Evolutionary conservation across 768 basidiomycete genomes (phyloP).

Genomic region (Leccinum barrowsii): DNA sequence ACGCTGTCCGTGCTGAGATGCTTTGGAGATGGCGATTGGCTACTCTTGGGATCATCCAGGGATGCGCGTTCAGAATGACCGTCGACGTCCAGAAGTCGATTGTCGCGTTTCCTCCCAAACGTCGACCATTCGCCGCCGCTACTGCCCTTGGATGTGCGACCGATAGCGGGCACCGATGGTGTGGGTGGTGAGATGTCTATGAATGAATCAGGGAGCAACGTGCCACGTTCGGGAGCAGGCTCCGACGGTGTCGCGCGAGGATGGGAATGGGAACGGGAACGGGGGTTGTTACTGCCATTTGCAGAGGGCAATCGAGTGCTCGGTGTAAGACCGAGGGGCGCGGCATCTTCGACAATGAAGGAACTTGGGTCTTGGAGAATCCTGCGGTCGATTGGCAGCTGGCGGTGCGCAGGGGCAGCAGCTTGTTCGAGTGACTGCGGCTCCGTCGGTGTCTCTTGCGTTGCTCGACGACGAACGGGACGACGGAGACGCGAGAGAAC

Average conservation of each 20-base stretch:
- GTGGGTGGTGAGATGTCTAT: slow-evolving; percentile 12
- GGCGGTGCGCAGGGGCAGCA: background rate
- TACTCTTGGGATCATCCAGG: slow-evolving; percentile 8
- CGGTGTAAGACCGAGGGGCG: slow-evolving; percentile 27
- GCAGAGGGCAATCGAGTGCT: slow-evolving; percentile 22
- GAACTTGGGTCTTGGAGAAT: slow-evolving; percentile 32
- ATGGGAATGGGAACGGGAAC: slow-evolving; percentile 8
- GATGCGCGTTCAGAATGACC: slow-evolving; percentile 13
- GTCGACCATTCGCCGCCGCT: slow-evolving; percentile 33
- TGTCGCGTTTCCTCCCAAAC: slow-evolving; percentile 30
- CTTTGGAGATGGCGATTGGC: slow-evolving; percentile 19
- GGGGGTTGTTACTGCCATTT: background rate
- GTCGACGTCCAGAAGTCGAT: slow-evolving; percentile 11
- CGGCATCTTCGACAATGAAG: slow-evolving; percentile 10
- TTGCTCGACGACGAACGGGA: slow-evolving; percentile 20
- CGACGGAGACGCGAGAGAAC: slow-evolving; percentile 34
- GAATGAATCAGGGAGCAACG: slow-evolving; percentile 1
- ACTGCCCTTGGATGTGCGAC: slow-evolving; percentile 18
- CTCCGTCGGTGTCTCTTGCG: slow-evolving; percentile 4
- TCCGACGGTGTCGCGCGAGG: slow-evolving; percentile 1
- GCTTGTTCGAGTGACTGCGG: background rate
- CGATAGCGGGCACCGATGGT: slow-evolving; percentile 9
- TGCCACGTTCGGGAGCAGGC: background rate
- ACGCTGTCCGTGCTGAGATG: slow-evolving; percentile 17
- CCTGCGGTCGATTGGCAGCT: slow-evolving; percentile 21